These are phyloP conservation scores for Pseudogymnoascus sp. DNA, from an alignment of 2,329 filamentous ascomycete genomes.

Conservation along the genomic window DNA sequence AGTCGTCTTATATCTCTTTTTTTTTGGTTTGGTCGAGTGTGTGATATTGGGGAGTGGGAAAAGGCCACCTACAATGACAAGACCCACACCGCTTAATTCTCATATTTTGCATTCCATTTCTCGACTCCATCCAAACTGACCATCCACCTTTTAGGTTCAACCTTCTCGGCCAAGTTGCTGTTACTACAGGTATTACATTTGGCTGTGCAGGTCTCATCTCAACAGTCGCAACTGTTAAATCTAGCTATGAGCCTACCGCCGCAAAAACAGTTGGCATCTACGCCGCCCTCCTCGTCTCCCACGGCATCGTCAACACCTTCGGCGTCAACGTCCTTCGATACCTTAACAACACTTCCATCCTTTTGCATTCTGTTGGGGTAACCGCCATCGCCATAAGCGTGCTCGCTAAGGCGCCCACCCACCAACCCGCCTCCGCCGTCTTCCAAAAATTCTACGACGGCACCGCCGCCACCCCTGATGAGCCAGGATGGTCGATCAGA, in stretches of 20 bases:
- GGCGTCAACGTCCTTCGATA: constrained; percentile 48
- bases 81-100: background rate
- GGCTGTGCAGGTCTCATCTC: constrained; percentile 40
- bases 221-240: constrained; percentile 38
- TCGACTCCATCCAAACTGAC: background rate
- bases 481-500: constrained; percentile 45
- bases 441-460: constrained; percentile 47
- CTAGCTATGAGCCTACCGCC: constrained; percentile 36
- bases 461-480: constrained; percentile 33
- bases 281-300: constrained; percentile 47
- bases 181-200: constrained; percentile 42
- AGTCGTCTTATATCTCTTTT: too few relatives aligned
- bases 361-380: constrained; percentile 47
- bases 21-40: too few relatives aligned
- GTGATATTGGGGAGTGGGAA: background rate
- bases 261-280: constrained; percentile 51
- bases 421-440: constrained; percentile 49
- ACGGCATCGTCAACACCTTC: constrained; percentile 50
- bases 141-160: constrained; percentile 33
- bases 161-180: constrained; percentile 41
- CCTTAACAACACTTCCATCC: constrained; percentile 50
- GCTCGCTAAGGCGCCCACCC: constrained; percentile 49
- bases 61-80: background rate
- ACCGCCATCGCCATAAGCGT: constrained; percentile 47
- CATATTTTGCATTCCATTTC: background rate